Evolutionary conservation across 306 rosid genomes (phyloP).

Genomic region (Arachis hypogaea): DNA sequence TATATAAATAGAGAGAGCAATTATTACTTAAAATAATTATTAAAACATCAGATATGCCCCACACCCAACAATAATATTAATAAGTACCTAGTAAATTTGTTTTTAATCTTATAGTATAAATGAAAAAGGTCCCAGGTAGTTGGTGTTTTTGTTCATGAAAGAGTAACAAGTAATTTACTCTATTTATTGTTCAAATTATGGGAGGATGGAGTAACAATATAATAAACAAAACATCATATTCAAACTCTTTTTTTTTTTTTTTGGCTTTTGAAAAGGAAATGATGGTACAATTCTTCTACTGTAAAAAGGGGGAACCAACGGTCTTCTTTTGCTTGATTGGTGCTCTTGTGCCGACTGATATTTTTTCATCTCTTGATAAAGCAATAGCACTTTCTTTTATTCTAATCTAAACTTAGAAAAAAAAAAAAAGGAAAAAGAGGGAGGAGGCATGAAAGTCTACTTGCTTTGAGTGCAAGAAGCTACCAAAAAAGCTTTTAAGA

Average conservation of each 20-base stretch:
- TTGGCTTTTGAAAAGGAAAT: slow-evolving; percentile 36
- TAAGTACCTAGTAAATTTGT: slow-evolving; percentile 17
- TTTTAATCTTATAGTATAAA: not conserved
- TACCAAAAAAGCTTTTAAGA: slow-evolving; percentile 67
- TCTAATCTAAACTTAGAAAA: slow-evolving; percentile 58
- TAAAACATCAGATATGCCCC: slow-evolving; percentile 11
- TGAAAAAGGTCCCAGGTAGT: not conserved
- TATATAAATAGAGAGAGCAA: slow-evolving; percentile 30
- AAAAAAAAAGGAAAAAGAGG: not conserved
- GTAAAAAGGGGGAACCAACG: slow-evolving; percentile 58
- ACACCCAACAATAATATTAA: not conserved
- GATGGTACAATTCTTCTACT: slow-evolving; percentile 51
- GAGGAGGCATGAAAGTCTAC: slow-evolving; percentile 70
- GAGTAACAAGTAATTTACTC: not conserved
- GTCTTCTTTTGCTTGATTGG: slow-evolving; percentile 78
- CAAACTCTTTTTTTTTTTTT: slow-evolving; percentile 18
- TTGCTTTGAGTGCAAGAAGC: slow-evolving; percentile 99
- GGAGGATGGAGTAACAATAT: slow-evolving; percentile 29
- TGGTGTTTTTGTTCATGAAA: not conserved
- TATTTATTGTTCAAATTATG: slow-evolving; percentile 20
- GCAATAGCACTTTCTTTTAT: slow-evolving; percentile 62
- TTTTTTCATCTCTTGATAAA: slow-evolving; percentile 54
- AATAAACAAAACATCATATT: slow-evolving; percentile 35
- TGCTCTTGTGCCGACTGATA: slow-evolving; percentile 52
- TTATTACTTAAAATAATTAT: slow-evolving; percentile 30